phyloP scores from a whole-genome alignment of 2,329 filamentous ascomycete genomes.

The Calonectria pseudoturangicola region DNA sequence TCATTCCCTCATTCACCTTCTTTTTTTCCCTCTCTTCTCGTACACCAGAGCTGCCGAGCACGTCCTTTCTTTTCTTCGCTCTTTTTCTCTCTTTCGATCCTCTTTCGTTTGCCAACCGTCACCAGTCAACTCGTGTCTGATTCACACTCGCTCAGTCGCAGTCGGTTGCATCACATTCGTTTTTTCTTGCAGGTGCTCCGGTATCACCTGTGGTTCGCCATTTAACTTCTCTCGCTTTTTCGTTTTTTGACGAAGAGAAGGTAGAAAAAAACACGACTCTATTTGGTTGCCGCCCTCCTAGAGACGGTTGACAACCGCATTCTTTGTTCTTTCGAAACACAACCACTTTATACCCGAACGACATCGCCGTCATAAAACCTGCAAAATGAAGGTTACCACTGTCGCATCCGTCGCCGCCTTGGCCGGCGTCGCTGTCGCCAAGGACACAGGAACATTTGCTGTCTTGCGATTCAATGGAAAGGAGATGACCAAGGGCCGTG shows the following conservation, averaged over 20 bases:
- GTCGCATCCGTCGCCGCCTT: conserved; percentile 61
- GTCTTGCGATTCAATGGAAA: conserved; percentile 83
- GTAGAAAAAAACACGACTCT: conserved; percentile 39
- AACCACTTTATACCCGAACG: neutral
- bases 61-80: conserved; percentile 58
- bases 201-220: conserved; percentile 56
- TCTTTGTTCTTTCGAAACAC: neutral
- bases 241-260: conserved; percentile 34
- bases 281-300: conserved; percentile 51
- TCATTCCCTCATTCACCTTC: conserved; percentile 49
- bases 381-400: conserved; percentile 61
- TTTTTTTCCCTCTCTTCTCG: conserved; percentile 42
- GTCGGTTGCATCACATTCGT: conserved; percentile 49
- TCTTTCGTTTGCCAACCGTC: conserved; percentile 47
- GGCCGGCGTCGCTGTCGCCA: conserved; percentile 61
- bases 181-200: conserved; percentile 59
- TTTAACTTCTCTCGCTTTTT: conserved; percentile 40
- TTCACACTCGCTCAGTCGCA: conserved; percentile 46
- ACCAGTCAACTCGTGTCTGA: conserved; percentile 44
- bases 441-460: conserved; percentile 74
- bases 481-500: conserved; percentile 75
- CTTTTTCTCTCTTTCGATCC: conserved; percentile 52
- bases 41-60: conserved; percentile 59
- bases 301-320: conserved; percentile 46
- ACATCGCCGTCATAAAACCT: neutral